Evolutionary conservation across 495 filamentous ascomycete species (phyloP), one percentile per base, ranked within the genome.

Genomic region (Bathelium albidoporum): DNA sequence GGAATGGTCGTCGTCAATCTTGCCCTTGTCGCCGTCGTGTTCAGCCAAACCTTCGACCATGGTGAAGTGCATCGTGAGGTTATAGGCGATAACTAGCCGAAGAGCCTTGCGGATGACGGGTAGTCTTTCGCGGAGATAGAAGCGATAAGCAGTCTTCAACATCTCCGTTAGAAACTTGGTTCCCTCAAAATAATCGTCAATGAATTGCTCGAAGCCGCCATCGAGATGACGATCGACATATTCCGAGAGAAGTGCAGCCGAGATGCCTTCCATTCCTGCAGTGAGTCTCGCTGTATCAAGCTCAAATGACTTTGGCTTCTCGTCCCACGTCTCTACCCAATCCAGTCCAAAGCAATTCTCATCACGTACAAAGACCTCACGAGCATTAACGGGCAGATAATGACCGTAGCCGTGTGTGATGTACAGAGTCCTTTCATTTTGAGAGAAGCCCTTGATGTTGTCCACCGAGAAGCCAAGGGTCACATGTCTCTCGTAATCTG

Each of bases 161-260:
- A 96, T 89, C 71, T 95, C 89, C 31, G 91, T 95, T 65, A 96
- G 77, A 80, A 96, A 96, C 24, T 86, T 87, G 4, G 90, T 95
- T 60, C 91, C 91, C 73, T 94, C 91, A 68, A 96, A 96, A 76
- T 95, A 91, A 66, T 94, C 87, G 64, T 96, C 91, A 53, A 96
- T 88, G 67, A 94, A 96, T 63, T 87, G 84, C 76, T 95, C 90
- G 72, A 93, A 95, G 65, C 89, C 86, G 39, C 83, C 85, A 66
- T 95, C 91, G 66, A 96, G 88, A 72, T 96, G 91, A 72, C 87
- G 88, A 77, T 96, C 91, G 16, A 96, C 83, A 69, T 96, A 96
- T 65, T 95, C 90, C 10, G 87, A 87, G 24, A 96, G 77, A 36
- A 88, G 81, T 28, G 84, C 80, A n/a, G 78, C 80, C 10, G 87